Conservation (phyloP, 306 rosid genomes). For the Elaeagnus macrophylla region DNA sequence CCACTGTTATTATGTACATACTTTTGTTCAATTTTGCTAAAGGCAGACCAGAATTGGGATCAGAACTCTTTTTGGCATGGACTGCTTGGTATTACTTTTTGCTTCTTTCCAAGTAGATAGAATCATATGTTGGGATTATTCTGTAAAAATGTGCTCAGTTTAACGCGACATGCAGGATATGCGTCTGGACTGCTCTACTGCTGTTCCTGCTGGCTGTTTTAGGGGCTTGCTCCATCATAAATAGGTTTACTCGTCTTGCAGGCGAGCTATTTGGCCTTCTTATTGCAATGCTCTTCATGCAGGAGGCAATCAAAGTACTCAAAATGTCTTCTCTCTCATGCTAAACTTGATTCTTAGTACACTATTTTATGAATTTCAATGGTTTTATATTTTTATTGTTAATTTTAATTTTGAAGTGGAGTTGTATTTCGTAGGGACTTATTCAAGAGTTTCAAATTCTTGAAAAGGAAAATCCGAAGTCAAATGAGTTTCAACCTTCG, state of each 20-base stretch:
- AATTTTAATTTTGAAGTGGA: neutral
- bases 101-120: constrained; percentile 1
- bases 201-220: constrained; percentile 62
- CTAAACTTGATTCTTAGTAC: neutral
- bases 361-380: neutral
- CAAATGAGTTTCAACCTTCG: constrained; percentile 52
- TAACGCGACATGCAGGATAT: constrained; percentile 41
- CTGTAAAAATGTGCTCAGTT: too few relatives aligned
- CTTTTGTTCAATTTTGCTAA: constrained; percentile 77
- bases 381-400: neutral
- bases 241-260: constrained; percentile 68
- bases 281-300: constrained; percentile 79
- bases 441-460: constrained; percentile 52
- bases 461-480: constrained; percentile 40
- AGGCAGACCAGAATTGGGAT: constrained; percentile 63
- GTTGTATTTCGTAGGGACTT: constrained; percentile 48
- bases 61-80: constrained; percentile 75
- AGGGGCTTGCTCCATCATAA: constrained; percentile 77
- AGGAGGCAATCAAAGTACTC: constrained; percentile 67
- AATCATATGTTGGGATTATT: too few relatives aligned
- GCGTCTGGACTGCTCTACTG: constrained; percentile 66
- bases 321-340: neutral
- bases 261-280: constrained; percentile 88
- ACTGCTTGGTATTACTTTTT: constrained; percentile 51
- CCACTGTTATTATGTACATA: constrained; percentile 76